Conservation (phyloP, 1,284 basidiomycete species). For the Phaffia rhodozyma region DNA sequence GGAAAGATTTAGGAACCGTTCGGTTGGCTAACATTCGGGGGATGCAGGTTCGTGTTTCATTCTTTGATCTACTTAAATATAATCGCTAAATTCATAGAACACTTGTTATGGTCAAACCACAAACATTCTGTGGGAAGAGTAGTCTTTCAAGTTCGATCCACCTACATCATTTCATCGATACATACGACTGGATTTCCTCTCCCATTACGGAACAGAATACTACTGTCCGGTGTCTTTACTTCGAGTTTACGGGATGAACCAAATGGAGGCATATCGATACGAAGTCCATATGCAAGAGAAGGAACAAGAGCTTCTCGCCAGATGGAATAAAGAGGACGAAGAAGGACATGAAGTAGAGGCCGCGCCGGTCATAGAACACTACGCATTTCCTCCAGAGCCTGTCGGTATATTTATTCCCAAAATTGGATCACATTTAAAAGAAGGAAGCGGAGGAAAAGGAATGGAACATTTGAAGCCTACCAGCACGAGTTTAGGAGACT, state of each 20-base stretch:
- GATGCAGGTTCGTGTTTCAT: constrained; percentile 56
- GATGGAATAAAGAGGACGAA: constrained; percentile 13
- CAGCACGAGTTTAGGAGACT: background rate
- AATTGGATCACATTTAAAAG: too few species aligned
- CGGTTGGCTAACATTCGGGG: constrained; percentile 79
- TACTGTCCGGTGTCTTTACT: constrained; percentile 91
- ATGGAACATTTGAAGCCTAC: too few species aligned
- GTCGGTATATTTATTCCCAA: too few species aligned
- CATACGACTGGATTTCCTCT: constrained; percentile 85
- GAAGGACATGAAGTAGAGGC: constrained; percentile 26
- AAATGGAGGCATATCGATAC: constrained; percentile 67
- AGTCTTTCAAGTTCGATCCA: constrained; percentile 59
- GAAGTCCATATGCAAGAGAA: constrained; percentile 52
- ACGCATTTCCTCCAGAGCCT: constrained; percentile 18
- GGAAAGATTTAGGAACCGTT: constrained; percentile 53
- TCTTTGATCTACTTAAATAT: constrained; percentile 11
- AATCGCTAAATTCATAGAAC: background rate
- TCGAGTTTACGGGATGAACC: constrained; percentile 88
- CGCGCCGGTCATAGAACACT: constrained; percentile 22
- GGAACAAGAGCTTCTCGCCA: constrained; percentile 20
- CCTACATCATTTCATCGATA: constrained; percentile 75
- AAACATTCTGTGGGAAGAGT: background rate
- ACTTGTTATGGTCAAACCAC: too few species aligned
- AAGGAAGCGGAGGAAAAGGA: too few species aligned
- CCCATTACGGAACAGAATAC: constrained; percentile 88